Conservation (phyloP, 2,329 filamentous ascomycete species). For the Rhynchosporium graminicola region DNA sequence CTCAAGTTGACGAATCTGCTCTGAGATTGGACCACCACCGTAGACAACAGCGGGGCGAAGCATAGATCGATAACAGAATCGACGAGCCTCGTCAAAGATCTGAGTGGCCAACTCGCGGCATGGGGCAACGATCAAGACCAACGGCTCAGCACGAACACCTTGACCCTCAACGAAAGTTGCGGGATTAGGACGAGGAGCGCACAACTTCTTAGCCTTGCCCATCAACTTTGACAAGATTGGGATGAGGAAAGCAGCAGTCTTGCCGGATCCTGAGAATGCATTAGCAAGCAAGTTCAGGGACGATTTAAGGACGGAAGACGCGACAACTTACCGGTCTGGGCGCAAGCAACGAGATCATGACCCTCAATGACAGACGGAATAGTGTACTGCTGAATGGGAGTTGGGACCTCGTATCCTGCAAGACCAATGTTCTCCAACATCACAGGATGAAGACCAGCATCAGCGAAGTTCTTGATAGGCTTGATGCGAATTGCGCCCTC, state of each 20-base stretch:
- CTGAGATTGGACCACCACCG: slow-evolving; percentile 72
- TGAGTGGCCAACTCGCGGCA: slow-evolving; percentile 90
- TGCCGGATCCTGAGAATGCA: slow-evolving; percentile 73
- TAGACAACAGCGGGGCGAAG: slow-evolving; percentile 88
- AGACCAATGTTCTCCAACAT: slow-evolving; percentile 77
- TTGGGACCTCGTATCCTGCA: slow-evolving; percentile 70
- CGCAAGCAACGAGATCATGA: slow-evolving; percentile 82
- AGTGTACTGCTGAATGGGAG: slow-evolving; percentile 84
- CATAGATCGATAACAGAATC: slow-evolving; percentile 93
- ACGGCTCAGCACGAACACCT: slow-evolving; percentile 73
- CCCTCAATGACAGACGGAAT: slow-evolving; percentile 77
- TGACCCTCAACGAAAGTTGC: slow-evolving; percentile 52
- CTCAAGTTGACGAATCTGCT: slow-evolving; percentile 71
- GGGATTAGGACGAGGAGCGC: slow-evolving; percentile 72
- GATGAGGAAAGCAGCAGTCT: slow-evolving; percentile 90
- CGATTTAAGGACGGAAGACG: neutral
- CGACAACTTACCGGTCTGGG: slow-evolving; percentile 79
- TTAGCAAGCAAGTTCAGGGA: neutral
- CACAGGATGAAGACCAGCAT: slow-evolving; percentile 81
- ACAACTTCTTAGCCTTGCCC: slow-evolving; percentile 91
- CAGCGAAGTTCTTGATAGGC: slow-evolving; percentile 61
- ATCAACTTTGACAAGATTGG: slow-evolving; percentile 89
- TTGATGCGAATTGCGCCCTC: slow-evolving; percentile 55
- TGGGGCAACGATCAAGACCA: slow-evolving; percentile 83
- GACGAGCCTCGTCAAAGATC: slow-evolving; percentile 91